Percentiles rank a stretch among this genome's conserved stretches.
These are phyloP conservation scores for Pyrrhoderma noxium DNA, from an alignment of 1,284 basidiomycete genomes.

Conservation along the genomic window DNA sequence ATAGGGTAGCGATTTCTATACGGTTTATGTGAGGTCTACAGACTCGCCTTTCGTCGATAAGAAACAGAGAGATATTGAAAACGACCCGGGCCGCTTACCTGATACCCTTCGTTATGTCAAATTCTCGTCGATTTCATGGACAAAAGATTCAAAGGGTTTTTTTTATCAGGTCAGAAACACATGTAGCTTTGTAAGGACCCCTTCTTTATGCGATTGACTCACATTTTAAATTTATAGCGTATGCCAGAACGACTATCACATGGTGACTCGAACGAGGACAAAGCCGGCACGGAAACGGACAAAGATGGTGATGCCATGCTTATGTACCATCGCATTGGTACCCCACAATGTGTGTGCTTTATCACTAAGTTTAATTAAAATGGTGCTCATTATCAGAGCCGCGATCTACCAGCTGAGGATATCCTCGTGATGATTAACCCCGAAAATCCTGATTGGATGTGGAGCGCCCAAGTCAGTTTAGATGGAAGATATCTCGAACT, in stretches of 20 bases:
- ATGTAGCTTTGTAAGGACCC: constrained; percentile 1
- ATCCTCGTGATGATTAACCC: constrained; percentile 58
- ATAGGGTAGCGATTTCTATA: constrained; percentile 73
- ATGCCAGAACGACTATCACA: constrained; percentile 49
- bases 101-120: constrained; percentile 74
- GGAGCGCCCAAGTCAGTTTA: constrained; percentile 42
- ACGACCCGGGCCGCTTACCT: constrained; percentile 44
- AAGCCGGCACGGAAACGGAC: constrained; percentile 56
- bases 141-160: constrained; percentile 71
- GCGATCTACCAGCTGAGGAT: constrained; percentile 47
- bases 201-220: background rate
- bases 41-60: constrained; percentile 44
- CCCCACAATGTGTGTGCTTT: constrained; percentile 49
- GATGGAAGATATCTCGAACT: constrained; percentile 63
- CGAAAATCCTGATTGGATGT: constrained; percentile 64
- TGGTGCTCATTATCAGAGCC: background rate
- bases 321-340: constrained; percentile 68
- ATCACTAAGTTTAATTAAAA: background rate
- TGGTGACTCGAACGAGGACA: constrained; percentile 42
- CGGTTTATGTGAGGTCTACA: constrained; percentile 60
- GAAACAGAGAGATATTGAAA: constrained; percentile 33
- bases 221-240: constrained; percentile 33
- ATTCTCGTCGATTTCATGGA: constrained; percentile 67
- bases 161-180: constrained; percentile 61
- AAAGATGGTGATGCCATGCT: constrained; percentile 65